These are phyloP conservation scores for Mesembryanthemum crystallinum DNA, from an alignment of 148 eudicot species.

Conservation along the genomic window DNA sequence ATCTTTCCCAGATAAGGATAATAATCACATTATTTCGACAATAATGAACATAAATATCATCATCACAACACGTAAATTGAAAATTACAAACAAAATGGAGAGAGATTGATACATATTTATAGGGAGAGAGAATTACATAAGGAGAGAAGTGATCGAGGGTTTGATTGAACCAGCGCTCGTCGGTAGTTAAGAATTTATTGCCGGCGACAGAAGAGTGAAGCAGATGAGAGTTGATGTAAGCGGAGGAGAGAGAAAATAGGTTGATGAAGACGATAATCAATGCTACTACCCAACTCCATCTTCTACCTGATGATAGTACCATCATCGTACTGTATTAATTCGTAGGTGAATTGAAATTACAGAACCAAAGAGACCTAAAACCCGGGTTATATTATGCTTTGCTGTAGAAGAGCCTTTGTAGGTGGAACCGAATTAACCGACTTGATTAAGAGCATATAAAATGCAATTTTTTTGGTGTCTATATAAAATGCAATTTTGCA, in stretches of 20 bases:
- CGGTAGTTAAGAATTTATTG: constrained; percentile 44
- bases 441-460: no score
- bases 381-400: not conserved
- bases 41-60: not conserved
- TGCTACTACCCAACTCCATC: not conserved
- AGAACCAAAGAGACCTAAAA: no score
- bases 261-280: constrained; percentile 18
- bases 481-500: no score
- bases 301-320: not conserved
- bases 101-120: no score
- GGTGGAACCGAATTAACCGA: no score
- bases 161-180: constrained; percentile 77
- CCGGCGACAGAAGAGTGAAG: constrained; percentile 19
- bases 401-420: no score
- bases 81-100: not conserved
- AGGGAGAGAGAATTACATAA: constrained; percentile 42
- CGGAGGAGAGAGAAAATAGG: constrained; percentile 22
- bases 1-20: no score
- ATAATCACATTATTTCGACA: not conserved
- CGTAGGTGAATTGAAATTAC: no score
- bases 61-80: not conserved
- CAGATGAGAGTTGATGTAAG: constrained; percentile 33
- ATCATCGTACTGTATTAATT: no score
- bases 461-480: no score
- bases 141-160: constrained; percentile 94